phyloP scores from a whole-genome alignment of 108 stramenopile genomes.

The Pseudonitzschia multiseries region DNA sequence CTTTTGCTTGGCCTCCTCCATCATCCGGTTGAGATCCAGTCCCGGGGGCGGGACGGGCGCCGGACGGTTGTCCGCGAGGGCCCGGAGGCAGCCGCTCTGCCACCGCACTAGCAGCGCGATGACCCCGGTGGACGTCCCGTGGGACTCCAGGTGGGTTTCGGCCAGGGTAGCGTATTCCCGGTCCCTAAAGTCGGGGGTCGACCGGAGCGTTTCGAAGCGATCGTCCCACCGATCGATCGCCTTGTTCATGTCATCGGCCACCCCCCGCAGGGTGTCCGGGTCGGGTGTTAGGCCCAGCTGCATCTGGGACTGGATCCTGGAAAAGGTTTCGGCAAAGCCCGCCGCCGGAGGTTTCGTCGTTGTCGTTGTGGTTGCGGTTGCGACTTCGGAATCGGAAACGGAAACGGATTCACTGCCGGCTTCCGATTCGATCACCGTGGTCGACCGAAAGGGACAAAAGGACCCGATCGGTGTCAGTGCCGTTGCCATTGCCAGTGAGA shows the following conservation, averaged over 20 bases:
- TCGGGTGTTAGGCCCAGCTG: constrained; percentile 40
- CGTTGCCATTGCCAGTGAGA: too few relatives aligned
- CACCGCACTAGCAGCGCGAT: constrained; percentile 42
- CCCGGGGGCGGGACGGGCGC: constrained; percentile 49
- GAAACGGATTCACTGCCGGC: too few relatives aligned
- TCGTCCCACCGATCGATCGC: constrained; percentile 47
- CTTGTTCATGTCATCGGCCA: constrained; percentile 34
- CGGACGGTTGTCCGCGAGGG: constrained; percentile 39
- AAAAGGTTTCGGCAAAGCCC: constrained; percentile 36
- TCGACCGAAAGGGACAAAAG: constrained; percentile 47
- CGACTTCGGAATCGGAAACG: constrained; percentile 32
- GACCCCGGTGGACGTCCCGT: constrained; percentile 18
- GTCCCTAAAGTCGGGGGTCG: constrained; percentile 43
- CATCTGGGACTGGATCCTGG: constrained; percentile 28
- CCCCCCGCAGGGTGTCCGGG: constrained; percentile 26
- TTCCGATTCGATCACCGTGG: constrained; percentile 36
- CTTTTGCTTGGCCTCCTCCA: constrained; percentile 35
- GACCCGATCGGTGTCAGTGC: constrained; percentile 45
- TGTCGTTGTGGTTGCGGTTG: constrained; percentile 19
- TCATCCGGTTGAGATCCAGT: constrained; percentile 32
- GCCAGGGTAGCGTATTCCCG: constrained; percentile 45
- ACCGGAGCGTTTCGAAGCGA: constrained; percentile 19
- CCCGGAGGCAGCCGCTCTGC: constrained; percentile 43
- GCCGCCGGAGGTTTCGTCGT: too few relatives aligned
- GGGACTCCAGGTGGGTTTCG: constrained; percentile 39